Evolutionary conservation across 1,284 basidiomycete genomes (phyloP).

Genomic region (Ustilago nuda): DNA sequence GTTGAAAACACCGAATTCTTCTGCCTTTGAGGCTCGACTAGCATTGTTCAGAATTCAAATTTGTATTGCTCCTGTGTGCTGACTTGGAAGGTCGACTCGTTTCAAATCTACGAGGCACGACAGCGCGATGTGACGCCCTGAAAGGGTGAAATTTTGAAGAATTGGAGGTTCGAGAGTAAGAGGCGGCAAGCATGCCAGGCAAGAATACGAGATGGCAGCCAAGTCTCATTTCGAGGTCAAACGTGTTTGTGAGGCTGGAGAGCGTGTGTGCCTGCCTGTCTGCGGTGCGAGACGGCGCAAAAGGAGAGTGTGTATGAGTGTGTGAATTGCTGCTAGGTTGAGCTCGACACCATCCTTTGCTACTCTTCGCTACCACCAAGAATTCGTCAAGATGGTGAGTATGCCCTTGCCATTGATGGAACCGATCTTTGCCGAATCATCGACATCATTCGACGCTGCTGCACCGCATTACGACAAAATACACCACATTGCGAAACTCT

Average conservation of each 20-base stretch:
- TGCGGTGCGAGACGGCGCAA: neutral
- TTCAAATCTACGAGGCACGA: neutral
- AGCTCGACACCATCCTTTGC: conserved; percentile 41
- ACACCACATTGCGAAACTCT: neutral
- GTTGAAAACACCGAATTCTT: neutral
- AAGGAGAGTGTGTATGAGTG: conserved; percentile 2
- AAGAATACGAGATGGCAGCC: neutral
- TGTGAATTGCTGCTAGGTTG: conserved; percentile 27
- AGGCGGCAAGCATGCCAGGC: neutral
- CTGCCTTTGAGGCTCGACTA: neutral
- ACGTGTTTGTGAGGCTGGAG: neutral
- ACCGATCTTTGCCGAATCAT: conserved; percentile 29
- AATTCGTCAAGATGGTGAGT: conserved; percentile 59
- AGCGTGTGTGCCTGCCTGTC: neutral
- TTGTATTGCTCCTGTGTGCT: conserved; percentile 10
- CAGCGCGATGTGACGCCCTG: neutral
- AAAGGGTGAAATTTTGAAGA: neutral
- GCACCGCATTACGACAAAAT: neutral
- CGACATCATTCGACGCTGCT: conserved; percentile 19
- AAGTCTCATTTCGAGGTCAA: neutral
- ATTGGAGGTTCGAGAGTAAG: neutral
- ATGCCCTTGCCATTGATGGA: conserved; percentile 15
- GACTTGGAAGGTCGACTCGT: neutral
- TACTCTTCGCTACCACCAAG: conserved; percentile 52
- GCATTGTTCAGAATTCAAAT: neutral